A percentile compares a stretch with the other conserved stretches of the same genome.
Evolutionary conservation across 805 yeast species (phyloP).

Genomic region (Cyberlindnera mycetangii): DNA sequence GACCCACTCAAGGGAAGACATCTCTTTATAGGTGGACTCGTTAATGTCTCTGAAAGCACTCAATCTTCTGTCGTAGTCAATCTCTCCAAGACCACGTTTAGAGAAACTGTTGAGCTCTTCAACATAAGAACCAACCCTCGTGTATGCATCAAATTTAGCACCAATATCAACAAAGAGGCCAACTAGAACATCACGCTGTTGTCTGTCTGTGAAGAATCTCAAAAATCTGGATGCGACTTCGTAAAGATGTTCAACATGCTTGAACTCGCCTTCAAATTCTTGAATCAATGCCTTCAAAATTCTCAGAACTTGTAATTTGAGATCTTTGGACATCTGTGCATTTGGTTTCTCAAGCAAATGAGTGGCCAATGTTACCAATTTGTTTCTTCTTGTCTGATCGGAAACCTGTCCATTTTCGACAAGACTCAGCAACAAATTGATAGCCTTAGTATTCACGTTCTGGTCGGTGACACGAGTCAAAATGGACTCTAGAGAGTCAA

Average conservation of each 20-base stretch:
- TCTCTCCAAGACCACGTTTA: slow-evolving; percentile 57
- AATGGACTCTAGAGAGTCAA: slow-evolving; percentile 47
- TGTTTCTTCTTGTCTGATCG: slow-evolving; percentile 48
- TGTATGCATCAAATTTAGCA: slow-evolving; percentile 40
- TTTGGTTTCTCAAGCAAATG: slow-evolving; percentile 58
- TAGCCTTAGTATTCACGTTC: slow-evolving; percentile 50
- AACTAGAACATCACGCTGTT: slow-evolving; percentile 62
- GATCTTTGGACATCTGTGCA: slow-evolving; percentile 45
- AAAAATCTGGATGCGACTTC: slow-evolving; percentile 54
- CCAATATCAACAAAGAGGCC: slow-evolving; percentile 60
- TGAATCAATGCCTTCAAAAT: slow-evolving; percentile 54
- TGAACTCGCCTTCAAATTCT: slow-evolving; percentile 50
- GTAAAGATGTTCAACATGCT: slow-evolving; percentile 48
- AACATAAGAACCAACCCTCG: slow-evolving; percentile 49
- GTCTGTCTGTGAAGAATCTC: slow-evolving; percentile 52
- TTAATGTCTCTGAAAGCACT: slow-evolving; percentile 63
- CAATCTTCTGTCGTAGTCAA: slow-evolving; percentile 76
- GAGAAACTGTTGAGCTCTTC: slow-evolving; percentile 71
- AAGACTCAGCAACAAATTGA: slow-evolving; percentile 47
- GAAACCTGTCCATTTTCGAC: slow-evolving; percentile 57
- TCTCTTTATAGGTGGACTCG: slow-evolving; percentile 44
- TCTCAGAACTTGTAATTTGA: slow-evolving; percentile 54
- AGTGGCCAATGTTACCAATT: slow-evolving; percentile 55
- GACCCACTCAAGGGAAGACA: slow-evolving; percentile 65
- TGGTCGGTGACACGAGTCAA: slow-evolving; percentile 37